Evolutionary conservation across 257 asterid species (phyloP), one percentile per base, ranked within the genome.

Genomic region (Rehmannia glutinosa): DNA sequence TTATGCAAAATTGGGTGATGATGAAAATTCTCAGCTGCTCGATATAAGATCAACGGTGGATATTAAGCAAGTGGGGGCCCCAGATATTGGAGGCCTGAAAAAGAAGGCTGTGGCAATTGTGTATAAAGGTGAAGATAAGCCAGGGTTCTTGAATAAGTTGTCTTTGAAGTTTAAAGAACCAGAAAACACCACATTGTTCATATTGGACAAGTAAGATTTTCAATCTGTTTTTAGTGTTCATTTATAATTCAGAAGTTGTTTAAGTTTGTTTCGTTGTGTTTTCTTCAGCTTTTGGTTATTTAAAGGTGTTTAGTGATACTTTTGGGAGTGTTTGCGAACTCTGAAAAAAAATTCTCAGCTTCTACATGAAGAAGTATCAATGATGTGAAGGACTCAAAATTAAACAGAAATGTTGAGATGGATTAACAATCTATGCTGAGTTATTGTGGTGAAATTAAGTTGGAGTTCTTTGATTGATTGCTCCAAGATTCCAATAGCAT

Each of bases 151-250:
- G 86, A 84, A 79, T 33, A 94, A 80, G 77, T 56, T 94, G 72
- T 56, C 91, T 59, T 77, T 76, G 84, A 91, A 75, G 82, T 84
- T 91, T 59, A 94, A 88, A 80, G 86, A 94, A 33, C 97, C 99
- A 3, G 93, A 87, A 46, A 88, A 71, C 70, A 88, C 99, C 62
- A 88, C 99, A 58, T 80, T 94, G 79, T 84, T 91, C 81, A 69
- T 91, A 62, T 72, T 94, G 70, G 99, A 94, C 93, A 94, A 94
- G 99, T 94, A 89, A 87, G 93, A 71, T 72, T 77, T 36, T 73
- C 36, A 24, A 66, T 68, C 33, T 61, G 28, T 12, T 56, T 61
- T 49, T 33, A 3, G 50, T n/a, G n/a, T n/a, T n/a, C n/a, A n/a
- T n/a, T n/a, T n/a, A n/a, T n/a, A n/a, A n/a, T n/a, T n/a, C n/a